Percentiles rank a stretch among this genome's conserved stretches.
Evolutionary conservation across 768 basidiomycete species (phyloP).

Genomic region (Kwoniella bestiolae): DNA sequence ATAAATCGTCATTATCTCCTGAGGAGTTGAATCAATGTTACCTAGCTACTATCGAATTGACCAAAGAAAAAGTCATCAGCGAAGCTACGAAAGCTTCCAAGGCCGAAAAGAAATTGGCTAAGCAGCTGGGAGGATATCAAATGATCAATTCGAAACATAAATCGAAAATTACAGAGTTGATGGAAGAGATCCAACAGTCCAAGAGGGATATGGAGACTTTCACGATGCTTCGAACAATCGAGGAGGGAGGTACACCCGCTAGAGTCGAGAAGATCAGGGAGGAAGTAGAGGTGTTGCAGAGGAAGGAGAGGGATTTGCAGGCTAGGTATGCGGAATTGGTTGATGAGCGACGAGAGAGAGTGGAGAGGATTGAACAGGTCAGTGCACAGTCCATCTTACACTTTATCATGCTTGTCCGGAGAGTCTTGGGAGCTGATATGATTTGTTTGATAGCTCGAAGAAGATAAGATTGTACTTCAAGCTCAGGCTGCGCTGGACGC

Average conservation of each 20-base stretch:
- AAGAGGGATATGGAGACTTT: slow-evolving; percentile 81
- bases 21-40: slow-evolving; percentile 66
- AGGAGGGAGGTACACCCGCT: slow-evolving; percentile 75
- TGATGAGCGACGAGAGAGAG: slow-evolving; percentile 61
- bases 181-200: slow-evolving; percentile 70
- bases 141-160: slow-evolving; percentile 69
- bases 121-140: slow-evolving; percentile 90
- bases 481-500: slow-evolving; percentile 57
- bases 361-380: slow-evolving; percentile 53
- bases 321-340: slow-evolving; percentile 81
- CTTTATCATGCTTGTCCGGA: neutral
- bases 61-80: slow-evolving; percentile 72
- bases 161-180: slow-evolving; percentile 46
- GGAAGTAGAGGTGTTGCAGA: slow-evolving; percentile 80
- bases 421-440: slow-evolving; percentile 64
- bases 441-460: slow-evolving; percentile 70
- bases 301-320: slow-evolving; percentile 78
- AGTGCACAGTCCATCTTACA: slow-evolving; percentile 11
- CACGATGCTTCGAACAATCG: slow-evolving; percentile 70
- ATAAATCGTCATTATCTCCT: slow-evolving; percentile 59
- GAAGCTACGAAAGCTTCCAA: slow-evolving; percentile 82
- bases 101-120: slow-evolving; percentile 84
- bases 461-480: slow-evolving; percentile 62
- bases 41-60: slow-evolving; percentile 65
- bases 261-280: slow-evolving; percentile 78